Base-by-base conservation (phyloP, 139 green algal species). In the Prasinococcaceae sp. region DNA sequence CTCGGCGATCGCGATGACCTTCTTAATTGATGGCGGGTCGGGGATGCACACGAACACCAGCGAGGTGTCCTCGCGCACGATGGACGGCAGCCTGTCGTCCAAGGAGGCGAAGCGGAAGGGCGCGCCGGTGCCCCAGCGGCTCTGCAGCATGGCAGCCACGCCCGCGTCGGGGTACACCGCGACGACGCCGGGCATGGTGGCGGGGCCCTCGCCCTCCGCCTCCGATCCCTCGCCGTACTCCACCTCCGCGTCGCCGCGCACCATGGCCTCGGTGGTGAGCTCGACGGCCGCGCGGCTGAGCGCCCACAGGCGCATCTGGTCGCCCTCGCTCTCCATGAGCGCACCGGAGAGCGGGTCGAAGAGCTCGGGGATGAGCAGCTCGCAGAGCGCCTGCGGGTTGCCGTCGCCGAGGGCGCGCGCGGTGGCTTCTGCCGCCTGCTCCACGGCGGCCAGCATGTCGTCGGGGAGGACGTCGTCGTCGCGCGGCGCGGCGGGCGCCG, bases 281-380 rank as follows among this genome's bases (percentile, higher is more conserved):
- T 83, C 74, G 60, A 82, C 72, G 55, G 93, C 94, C n/a, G 75
- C 66, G 4, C 75, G 55, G 4, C 61, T 80, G 8, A 88, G 65
- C 53, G 81, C 81, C 81, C 81, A 90, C 43, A 80, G 82, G 1
- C 74, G 70, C 65, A 82, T 66, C 61, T 92, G 75, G 50, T 92
- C 85, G 3, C 79, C 77, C 48, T 79, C 66, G 60, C 94, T 84
- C 23, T 8, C 26, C 36, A 54, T 60, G 16, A 63, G 36, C 30
- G 51, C 40, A 6, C 70, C 70, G 35, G 39, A 64, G 30, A 68
- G 69, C 12, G 67, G 68, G 30, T 76, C 78, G 84, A 84, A 96
- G 42, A 94, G 87, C 61, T 93, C 85, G 6, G 81, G 79, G 37
- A 96, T 54, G 43, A 90, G 66, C 10, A 96, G 72, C 68, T 95